Base-by-base conservation (phyloP, 116 monocot genomes). In the Phalaenopsis hybrid region DNA sequence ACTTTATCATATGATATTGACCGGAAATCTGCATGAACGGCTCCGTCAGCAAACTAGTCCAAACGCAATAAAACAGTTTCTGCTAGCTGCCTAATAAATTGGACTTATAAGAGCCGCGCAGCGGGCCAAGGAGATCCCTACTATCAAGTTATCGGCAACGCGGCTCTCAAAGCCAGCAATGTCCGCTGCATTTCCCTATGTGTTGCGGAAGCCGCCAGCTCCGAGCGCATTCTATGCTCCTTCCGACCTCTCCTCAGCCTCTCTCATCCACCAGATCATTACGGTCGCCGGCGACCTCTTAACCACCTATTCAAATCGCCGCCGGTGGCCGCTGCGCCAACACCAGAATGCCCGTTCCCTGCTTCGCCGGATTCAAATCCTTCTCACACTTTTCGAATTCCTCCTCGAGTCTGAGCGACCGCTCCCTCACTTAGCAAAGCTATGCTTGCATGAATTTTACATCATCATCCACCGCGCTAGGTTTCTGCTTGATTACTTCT, bases 201-300 rank as follows among this genome's bases (percentile, higher is more conserved):
- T 10, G 4, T 0, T 44, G 31, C n/a, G 83, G 33, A 80, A 81
- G 44, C 78, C 82, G 76, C 95, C 91, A 8, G 77, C 84, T 18
- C 74, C 86, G 17, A 89, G 83, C 0, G 79, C 85, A 65, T 91
- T 88, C 85, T 91, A 86, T 84, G 44, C 86, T 1, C 90, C 88
- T 7, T 61, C 82, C 6, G 85, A 82, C 52, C 87, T 92, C 23
- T 55, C 86, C 33, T 85, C 52, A 23, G 18, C 41, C 21, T 16
- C 83, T 25, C 83, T 95, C 4, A 18, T 95, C 75, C 80, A 65
- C 20, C 59, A 86, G 75, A 81, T 94, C 46, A 78, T 85, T 41
- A 3, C 78, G 41, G 37, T 88, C 69, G 58, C 83, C 34, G 70
- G 76, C 55, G 82, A 84, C 45, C 75, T 89, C 34, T 41, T 90